These are phyloP conservation scores for Teratosphaeria gauchensis DNA, from an alignment of 2,329 filamentous ascomycete species.

Conservation along the genomic window DNA sequence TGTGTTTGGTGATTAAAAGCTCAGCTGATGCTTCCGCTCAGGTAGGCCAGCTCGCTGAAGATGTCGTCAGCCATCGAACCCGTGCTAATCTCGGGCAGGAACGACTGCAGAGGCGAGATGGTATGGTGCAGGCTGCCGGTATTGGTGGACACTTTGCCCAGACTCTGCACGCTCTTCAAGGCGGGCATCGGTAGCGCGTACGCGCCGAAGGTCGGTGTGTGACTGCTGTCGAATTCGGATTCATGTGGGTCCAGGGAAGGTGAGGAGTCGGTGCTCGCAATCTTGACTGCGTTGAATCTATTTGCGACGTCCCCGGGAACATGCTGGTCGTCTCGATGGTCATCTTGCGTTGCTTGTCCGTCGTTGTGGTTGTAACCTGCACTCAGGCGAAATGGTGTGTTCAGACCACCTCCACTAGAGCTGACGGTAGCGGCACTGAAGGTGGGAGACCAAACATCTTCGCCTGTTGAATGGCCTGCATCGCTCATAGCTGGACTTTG, in stretches of 20 bases:
- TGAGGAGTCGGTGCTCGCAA: background rate
- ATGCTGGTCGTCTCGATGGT: slow-evolving; percentile 1
- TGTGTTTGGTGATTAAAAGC: background rate
- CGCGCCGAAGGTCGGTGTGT: background rate
- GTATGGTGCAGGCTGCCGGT: background rate
- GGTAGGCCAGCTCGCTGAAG: slow-evolving; percentile 23
- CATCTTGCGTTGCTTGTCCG: background rate
- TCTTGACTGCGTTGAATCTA: slow-evolving; percentile 3
- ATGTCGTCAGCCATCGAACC: slow-evolving; percentile 18
- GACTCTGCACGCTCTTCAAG: slow-evolving; percentile 2
- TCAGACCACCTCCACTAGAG: slow-evolving; percentile 16
- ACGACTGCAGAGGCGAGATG: background rate
- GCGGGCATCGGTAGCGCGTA: slow-evolving; percentile 4
- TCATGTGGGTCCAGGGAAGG: background rate
- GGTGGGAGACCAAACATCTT: slow-evolving; percentile 19
- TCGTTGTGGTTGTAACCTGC: slow-evolving; percentile 5
- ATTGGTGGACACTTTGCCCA: slow-evolving; percentile 2
- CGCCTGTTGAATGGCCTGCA: background rate
- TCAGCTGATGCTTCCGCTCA: slow-evolving; percentile 16
- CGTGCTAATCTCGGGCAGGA: slow-evolving; percentile 4
- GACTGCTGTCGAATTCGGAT: background rate
- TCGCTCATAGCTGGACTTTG: background rate
- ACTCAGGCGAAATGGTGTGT: slow-evolving; percentile 17
- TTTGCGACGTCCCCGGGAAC: slow-evolving; percentile 3
- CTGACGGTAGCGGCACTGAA: slow-evolving; percentile 25